Conservation (phyloP, 805 yeast genomes). For the Zygosaccharomyces siamensis region DNA sequence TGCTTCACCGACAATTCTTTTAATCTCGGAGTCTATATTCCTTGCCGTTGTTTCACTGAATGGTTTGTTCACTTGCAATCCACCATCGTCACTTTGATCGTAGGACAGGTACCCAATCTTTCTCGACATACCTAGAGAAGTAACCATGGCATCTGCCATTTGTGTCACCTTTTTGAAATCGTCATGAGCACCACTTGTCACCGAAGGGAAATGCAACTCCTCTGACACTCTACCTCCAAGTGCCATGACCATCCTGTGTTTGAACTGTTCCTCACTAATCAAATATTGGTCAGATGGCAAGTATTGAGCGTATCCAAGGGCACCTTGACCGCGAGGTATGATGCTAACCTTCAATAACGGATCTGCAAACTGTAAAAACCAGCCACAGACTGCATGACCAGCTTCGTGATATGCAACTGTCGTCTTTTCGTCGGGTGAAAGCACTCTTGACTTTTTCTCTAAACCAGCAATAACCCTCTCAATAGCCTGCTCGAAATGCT, state of each 20-base stretch:
- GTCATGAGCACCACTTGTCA: conserved; percentile 88
- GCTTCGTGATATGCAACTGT: conserved; percentile 95
- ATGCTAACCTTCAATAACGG: conserved; percentile 90
- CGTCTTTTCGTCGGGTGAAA: conserved; percentile 74
- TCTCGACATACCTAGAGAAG: conserved; percentile 82
- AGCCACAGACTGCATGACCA: conserved; percentile 94
- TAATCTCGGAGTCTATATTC: conserved; percentile 76
- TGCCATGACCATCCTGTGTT: conserved; percentile 89
- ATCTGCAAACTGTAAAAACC: conserved; percentile 84
- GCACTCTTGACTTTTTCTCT: conserved; percentile 75
- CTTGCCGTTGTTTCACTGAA: conserved; percentile 84
- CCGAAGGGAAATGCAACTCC: conserved; percentile 79
- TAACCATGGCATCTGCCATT: conserved; percentile 87
- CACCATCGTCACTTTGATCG: conserved; percentile 47
- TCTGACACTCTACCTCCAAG: conserved; percentile 91
- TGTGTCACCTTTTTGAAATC: conserved; percentile 88
- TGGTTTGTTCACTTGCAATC: conserved; percentile 68
- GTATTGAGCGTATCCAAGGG: conserved; percentile 93
- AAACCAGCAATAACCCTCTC: conserved; percentile 95
- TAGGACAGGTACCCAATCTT: conserved; percentile 53
- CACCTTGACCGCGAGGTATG: conserved; percentile 92
- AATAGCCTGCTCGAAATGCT: conserved; percentile 86
- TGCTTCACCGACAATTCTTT: conserved; percentile 70
- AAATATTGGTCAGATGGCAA: conserved; percentile 85
- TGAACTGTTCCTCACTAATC: conserved; percentile 67